Evolutionary conservation across 1,139 yeast species (phyloP).

Genomic region (Saccharomycopsis crataegensis): DNA sequence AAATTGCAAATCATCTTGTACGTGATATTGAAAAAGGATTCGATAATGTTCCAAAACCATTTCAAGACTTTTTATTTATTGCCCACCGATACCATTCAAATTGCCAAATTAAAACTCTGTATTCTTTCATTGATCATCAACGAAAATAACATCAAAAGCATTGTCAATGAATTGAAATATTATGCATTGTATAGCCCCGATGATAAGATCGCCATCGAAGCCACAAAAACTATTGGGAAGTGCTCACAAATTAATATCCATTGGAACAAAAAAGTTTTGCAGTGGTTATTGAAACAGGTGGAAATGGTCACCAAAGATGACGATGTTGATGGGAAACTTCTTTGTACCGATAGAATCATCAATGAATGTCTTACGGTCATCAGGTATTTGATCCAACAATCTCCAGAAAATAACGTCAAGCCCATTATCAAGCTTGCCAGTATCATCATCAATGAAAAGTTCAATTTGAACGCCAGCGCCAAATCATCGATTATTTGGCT

Average conservation of each 20-base stretch:
- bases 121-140: conserved; percentile 54
- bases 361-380: conserved; percentile 62
- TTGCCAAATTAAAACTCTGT: conserved; percentile 52
- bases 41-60: conserved; percentile 30
- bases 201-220: conserved; percentile 38
- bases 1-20: conserved; percentile 15
- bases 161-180: conserved; percentile 64
- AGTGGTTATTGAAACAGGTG: conserved; percentile 41
- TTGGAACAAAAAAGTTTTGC: conserved; percentile 30
- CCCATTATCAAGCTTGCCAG: conserved; percentile 37
- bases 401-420: conserved; percentile 37
- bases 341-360: conserved; percentile 30
- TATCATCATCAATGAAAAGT: conserved; percentile 7
- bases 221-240: conserved; percentile 52
- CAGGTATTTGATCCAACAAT: conserved; percentile 63
- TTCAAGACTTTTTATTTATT: conserved; percentile 48
- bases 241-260: conserved; percentile 38
- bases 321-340: background rate
- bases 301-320: conserved; percentile 19
- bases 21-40: conserved; percentile 14
- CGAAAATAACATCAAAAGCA: conserved; percentile 41
- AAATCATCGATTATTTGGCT: conserved; percentile 86
- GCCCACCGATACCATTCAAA: conserved; percentile 45
- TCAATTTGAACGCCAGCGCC: conserved; percentile 42
- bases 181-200: conserved; percentile 41